A percentile compares a stretch with the other conserved stretches of the same genome.
phyloP scores from a whole-genome alignment of 2,329 filamentous ascomycete species.

The Pseudocercospora pini-densiflorae region DNA sequence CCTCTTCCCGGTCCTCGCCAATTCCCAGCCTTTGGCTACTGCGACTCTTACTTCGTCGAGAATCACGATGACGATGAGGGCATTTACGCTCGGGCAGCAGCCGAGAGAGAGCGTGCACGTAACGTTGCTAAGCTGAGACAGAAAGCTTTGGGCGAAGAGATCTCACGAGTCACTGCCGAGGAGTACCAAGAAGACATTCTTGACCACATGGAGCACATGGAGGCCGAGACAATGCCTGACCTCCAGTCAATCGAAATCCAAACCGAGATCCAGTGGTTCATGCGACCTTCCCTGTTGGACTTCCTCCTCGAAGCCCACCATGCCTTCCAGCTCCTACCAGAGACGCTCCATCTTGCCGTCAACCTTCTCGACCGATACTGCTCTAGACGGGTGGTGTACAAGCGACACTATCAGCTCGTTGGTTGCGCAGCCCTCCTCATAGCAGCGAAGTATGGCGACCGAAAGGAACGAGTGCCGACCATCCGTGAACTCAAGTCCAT shows the following conservation, averaged over 20 bases:
- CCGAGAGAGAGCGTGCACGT: constrained; percentile 75
- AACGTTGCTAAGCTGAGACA: constrained; percentile 81
- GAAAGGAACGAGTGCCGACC: constrained; percentile 97
- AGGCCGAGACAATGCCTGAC: constrained; percentile 91
- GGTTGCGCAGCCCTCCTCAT: constrained; percentile 95
- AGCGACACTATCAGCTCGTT: constrained; percentile 97
- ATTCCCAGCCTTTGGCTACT: constrained; percentile 63
- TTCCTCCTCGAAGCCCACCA: constrained; percentile 97
- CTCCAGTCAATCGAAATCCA: constrained; percentile 99
- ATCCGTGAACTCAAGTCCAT: constrained; percentile 98
- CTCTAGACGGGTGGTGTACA: constrained; percentile 96
- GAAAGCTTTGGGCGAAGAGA: constrained; percentile 84
- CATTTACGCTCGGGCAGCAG: constrained; percentile 61
- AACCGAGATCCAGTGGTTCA: constrained; percentile 99
- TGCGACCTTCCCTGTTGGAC: constrained; percentile 97
- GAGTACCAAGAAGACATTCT: constrained; percentile 96
- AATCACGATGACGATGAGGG: constrained; percentile 61
- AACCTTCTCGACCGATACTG: constrained; percentile 98
- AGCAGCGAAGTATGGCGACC: constrained; percentile 97
- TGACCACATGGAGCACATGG: constrained; percentile 94
- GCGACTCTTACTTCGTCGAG: constrained; percentile 72
- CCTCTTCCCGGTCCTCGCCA: constrained; percentile 42
- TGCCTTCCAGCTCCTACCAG: constrained; percentile 89
- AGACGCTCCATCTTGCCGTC: constrained; percentile 93
- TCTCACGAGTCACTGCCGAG: constrained; percentile 81